Percentiles rank a stretch among this genome's conserved stretches.
These are phyloP conservation scores for Stylonectria norvegica DNA, from an alignment of 2,329 filamentous ascomycete genomes.

Conservation along the genomic window DNA sequence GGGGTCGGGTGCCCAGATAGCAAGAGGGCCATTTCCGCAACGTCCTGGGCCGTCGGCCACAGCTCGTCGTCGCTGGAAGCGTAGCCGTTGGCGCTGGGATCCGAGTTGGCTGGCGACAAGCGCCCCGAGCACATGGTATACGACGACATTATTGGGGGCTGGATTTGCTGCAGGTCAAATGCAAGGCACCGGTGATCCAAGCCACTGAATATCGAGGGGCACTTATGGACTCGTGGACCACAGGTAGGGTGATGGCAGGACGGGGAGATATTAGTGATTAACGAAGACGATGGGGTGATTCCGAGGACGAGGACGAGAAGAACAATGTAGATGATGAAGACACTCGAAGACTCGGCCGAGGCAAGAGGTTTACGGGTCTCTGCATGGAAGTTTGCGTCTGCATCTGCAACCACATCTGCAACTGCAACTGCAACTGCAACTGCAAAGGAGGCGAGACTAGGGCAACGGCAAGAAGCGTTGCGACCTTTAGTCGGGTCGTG, in stretches of 20 bases:
- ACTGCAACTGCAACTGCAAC: too few species aligned
- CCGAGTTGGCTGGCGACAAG: slow-evolving; percentile 26
- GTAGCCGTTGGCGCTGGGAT: slow-evolving; percentile 13
- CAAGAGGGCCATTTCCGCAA: slow-evolving; percentile 27
- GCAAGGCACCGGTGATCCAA: slow-evolving; percentile 28
- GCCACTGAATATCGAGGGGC: slow-evolving; percentile 25
- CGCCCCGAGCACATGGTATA: slow-evolving; percentile 26
- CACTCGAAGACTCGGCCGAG: too few species aligned
- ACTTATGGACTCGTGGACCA: too few species aligned
- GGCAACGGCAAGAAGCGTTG: too few species aligned
- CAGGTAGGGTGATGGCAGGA: background rate
- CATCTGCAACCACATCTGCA: too few species aligned
- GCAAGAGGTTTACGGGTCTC: too few species aligned
- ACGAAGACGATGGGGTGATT: too few species aligned
- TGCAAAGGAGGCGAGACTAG: too few species aligned
- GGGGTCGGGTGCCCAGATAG: slow-evolving; percentile 22
- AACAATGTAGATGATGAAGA: too few species aligned
- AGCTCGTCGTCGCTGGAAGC: slow-evolving; percentile 22
- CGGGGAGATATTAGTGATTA: background rate
- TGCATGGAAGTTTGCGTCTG: too few species aligned
- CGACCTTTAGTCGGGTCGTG: too few species aligned
- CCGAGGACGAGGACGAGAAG: too few species aligned
- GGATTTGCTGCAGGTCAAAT: slow-evolving; percentile 19
- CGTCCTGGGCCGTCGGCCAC: slow-evolving; percentile 27
- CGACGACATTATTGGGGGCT: slow-evolving; percentile 23